Evolutionary conservation across 1,139 yeast species (phyloP).

Genomic region (Zygosaccharomyces sapae): DNA sequence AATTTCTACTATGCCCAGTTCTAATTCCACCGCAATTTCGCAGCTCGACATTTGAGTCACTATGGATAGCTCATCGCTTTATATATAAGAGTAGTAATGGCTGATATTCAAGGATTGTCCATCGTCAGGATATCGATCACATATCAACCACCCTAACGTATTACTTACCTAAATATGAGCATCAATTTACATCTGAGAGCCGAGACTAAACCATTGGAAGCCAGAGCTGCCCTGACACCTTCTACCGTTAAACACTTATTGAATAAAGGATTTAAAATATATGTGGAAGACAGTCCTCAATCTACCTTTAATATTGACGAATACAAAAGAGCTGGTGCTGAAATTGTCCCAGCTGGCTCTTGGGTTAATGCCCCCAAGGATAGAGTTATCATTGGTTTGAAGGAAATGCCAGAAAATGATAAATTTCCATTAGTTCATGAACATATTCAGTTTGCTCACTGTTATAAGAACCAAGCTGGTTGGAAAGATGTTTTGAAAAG

Average conservation of each 20-base stretch:
- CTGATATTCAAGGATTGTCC: background rate
- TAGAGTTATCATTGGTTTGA: slow-evolving; percentile 84
- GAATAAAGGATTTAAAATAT: slow-evolving; percentile 84
- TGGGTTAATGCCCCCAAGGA: slow-evolving; percentile 90
- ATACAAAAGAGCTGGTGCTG: slow-evolving; percentile 76
- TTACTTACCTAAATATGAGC: slow-evolving; percentile 15
- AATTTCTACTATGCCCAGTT: slow-evolving; percentile 4
- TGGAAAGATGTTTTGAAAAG: slow-evolving; percentile 88
- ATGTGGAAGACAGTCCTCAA: slow-evolving; percentile 81
- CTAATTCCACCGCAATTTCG: slow-evolving; percentile 11
- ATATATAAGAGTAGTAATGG: slow-evolving; percentile 1
- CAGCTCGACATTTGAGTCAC: slow-evolving; percentile 1
- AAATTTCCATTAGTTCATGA: slow-evolving; percentile 89
- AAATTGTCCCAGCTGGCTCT: slow-evolving; percentile 84
- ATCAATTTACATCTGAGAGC: slow-evolving; percentile 82
- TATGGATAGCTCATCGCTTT: background rate
- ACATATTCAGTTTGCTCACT: slow-evolving; percentile 97
- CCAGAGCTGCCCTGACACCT: slow-evolving; percentile 95
- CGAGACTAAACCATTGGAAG: slow-evolving; percentile 94
- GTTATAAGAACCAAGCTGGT: slow-evolving; percentile 95
- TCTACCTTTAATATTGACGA: slow-evolving; percentile 74
- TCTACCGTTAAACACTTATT: slow-evolving; percentile 76
- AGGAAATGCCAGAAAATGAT: slow-evolving; percentile 89
- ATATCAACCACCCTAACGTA: too few relatives aligned
- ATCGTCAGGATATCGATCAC: too few relatives aligned